phyloP scores from a whole-genome alignment of 768 basidiomycete species.

The Collybiopsis confluens region DNA sequence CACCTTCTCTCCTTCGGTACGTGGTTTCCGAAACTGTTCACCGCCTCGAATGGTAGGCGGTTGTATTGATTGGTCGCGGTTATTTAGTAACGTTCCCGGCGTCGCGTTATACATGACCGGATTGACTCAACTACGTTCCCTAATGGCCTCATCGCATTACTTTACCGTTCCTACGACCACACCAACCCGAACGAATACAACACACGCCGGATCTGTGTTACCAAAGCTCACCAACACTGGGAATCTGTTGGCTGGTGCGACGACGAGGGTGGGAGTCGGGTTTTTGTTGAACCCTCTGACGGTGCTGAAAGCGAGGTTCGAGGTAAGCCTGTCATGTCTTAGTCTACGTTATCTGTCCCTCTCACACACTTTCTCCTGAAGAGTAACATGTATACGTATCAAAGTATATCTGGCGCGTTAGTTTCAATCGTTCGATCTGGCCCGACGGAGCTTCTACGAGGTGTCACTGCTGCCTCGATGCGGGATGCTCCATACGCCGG shows the following conservation, averaged over 20 bases:
- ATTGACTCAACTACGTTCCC: slow-evolving; percentile 74
- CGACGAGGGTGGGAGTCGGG: slow-evolving; percentile 75
- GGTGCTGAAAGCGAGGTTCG: slow-evolving; percentile 87
- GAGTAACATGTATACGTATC: slow-evolving; percentile 78
- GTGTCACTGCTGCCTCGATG: slow-evolving; percentile 83
- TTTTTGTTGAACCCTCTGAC: slow-evolving; percentile 87
- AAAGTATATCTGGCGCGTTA: slow-evolving; percentile 56
- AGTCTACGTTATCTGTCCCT: not conserved
- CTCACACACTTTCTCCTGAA: slow-evolving; percentile 20
- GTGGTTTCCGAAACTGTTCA: too few relatives aligned
- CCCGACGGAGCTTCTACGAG: slow-evolving; percentile 77
- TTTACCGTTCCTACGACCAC: slow-evolving; percentile 40
- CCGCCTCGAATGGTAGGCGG: too few relatives aligned
- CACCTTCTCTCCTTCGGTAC: slow-evolving; percentile 72
- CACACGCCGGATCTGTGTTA: slow-evolving; percentile 45
- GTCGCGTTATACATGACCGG: slow-evolving; percentile 90
- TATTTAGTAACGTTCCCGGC: slow-evolving; percentile 80
- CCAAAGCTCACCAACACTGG: slow-evolving; percentile 72
- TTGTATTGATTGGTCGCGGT: slow-evolving; percentile 4
- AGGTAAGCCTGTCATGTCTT: slow-evolving; percentile 46
- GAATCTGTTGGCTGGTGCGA: slow-evolving; percentile 83
- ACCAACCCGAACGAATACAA: not conserved
- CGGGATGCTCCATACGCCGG: slow-evolving; percentile 95
- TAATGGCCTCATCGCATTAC: slow-evolving; percentile 69
- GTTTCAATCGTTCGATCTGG: slow-evolving; percentile 62